Evolutionary conservation across 805 yeast genomes (phyloP).

Genomic region (Wickerhamomyces mucosus): DNA sequence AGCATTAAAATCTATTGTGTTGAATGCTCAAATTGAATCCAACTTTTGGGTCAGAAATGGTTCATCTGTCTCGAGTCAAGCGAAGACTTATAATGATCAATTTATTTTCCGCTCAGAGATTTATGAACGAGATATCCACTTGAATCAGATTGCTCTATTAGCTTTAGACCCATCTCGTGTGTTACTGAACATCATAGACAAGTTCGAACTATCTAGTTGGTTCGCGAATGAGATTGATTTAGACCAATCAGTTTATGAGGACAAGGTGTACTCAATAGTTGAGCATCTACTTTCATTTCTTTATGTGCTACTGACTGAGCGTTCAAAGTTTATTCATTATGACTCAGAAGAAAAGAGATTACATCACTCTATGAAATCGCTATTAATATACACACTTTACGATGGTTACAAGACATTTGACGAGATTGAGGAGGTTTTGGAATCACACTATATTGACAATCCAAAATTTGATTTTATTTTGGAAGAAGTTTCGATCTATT

Average conservation of each 20-base stretch:
- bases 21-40: conserved; percentile 49
- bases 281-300: conserved; percentile 74
- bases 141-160: conserved; percentile 54
- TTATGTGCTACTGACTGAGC: conserved; percentile 62
- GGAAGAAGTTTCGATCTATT: conserved; percentile 47
- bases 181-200: conserved; percentile 43
- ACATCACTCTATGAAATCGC: conserved; percentile 24
- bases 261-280: conserved; percentile 45
- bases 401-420: conserved; percentile 47
- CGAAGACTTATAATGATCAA: conserved; percentile 43
- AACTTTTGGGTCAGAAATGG: conserved; percentile 78
- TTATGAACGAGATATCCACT: conserved; percentile 43
- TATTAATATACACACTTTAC: conserved; percentile 42
- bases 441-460: conserved; percentile 34
- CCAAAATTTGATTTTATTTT: conserved; percentile 46
- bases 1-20: conserved; percentile 49
- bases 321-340: conserved; percentile 45
- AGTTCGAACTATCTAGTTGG: conserved; percentile 54
- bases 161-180: conserved; percentile 42
- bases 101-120: neutral
- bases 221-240: conserved; percentile 24
- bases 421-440: conserved; percentile 29
- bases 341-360: conserved; percentile 21
- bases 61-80: conserved; percentile 31
- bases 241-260: conserved; percentile 37